A percentile compares a stretch with the other conserved stretches of the same genome.
Conservation (phyloP, 148 eudicot genomes). For the Arbutus unedo region DNA sequence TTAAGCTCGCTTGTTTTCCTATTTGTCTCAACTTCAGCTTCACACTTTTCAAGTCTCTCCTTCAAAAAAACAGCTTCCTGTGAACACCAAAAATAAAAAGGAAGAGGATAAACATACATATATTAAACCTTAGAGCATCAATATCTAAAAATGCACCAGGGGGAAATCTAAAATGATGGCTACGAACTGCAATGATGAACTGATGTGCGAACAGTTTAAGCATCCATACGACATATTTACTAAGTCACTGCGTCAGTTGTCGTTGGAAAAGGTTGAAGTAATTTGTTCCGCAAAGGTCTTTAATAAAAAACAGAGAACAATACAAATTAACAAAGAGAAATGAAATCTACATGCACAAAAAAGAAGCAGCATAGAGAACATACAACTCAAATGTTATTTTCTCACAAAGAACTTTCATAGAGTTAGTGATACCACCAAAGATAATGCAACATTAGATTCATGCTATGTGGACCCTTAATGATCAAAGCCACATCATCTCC, state of each 20-base stretch:
- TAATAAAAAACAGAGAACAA: not conserved
- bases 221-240: too few species aligned
- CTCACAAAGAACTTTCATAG: not conserved
- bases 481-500: not conserved
- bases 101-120: not conserved
- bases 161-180: too few species aligned
- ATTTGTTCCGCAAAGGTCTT: too few species aligned
- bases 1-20: slow-evolving; percentile 61
- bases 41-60: slow-evolving; percentile 64
- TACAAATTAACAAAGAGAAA: not conserved
- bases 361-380: not conserved
- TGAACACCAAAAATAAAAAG: not conserved
- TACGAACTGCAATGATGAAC: too few species aligned
- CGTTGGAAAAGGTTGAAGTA: too few species aligned
- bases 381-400: not conserved
- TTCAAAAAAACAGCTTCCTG: slow-evolving; percentile 55
- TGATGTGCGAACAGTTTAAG: too few species aligned
- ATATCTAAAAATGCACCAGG: not conserved
- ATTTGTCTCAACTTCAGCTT: slow-evolving; percentile 64
- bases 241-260: too few species aligned
- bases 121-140: not conserved
- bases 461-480: not conserved
- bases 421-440: slow-evolving; percentile 5
- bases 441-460: not conserved
- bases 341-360: not conserved